Evolutionary conservation across 495 filamentous ascomycete species (phyloP).

Genomic region (Penicillium odoratum): DNA sequence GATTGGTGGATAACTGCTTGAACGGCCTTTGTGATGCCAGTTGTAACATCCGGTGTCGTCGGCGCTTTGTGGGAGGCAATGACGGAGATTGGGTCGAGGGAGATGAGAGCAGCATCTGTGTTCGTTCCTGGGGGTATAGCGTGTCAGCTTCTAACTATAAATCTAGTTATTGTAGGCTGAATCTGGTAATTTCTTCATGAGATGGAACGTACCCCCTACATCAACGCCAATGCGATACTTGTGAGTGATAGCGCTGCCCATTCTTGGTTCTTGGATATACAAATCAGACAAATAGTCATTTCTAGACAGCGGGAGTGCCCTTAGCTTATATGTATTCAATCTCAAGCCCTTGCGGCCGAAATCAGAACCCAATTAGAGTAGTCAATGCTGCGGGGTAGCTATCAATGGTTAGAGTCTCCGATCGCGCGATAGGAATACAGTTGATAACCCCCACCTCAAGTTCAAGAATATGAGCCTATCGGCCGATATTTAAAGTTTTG

Average conservation of each 20-base stretch:
- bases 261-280: background rate
- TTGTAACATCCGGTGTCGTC: slow-evolving; percentile 58
- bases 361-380: background rate
- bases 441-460: no score
- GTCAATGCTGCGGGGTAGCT: background rate
- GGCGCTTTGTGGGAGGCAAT: slow-evolving; percentile 56
- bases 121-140: slow-evolving; percentile 49
- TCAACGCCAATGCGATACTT: background rate
- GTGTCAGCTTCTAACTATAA: background rate
- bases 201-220: background rate
- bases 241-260: background rate
- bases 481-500: no score
- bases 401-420: background rate
- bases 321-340: background rate
- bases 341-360: background rate
- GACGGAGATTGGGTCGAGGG: slow-evolving; percentile 48
- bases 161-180: background rate
- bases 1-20: slow-evolving; percentile 43
- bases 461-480: no score
- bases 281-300: background rate
- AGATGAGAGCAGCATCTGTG: slow-evolving; percentile 59
- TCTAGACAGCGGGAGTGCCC: background rate
- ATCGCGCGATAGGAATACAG: background rate
- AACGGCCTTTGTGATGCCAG: slow-evolving; percentile 55
- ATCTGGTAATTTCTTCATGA: background rate